Evolutionary conservation across 176 grass and related monocot genomes (phyloP).

Genomic region (Microstegium vimineum): DNA sequence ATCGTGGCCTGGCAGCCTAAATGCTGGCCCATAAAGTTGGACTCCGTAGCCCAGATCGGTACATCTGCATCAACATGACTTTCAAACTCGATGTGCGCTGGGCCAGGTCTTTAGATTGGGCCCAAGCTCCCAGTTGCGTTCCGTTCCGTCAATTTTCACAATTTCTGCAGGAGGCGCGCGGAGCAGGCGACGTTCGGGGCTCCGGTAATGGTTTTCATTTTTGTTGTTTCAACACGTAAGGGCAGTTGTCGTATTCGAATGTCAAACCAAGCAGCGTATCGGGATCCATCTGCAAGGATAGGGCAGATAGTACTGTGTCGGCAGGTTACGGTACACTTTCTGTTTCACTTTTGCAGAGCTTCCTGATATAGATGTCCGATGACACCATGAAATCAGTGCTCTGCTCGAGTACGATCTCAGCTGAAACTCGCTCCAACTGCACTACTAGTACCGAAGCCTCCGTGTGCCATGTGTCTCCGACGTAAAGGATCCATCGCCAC

Average conservation of each 20-base stretch:
- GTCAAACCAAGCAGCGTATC: neutral
- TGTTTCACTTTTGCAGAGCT: neutral
- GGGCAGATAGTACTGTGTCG: no score
- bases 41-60: no score
- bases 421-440: neutral
- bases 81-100: no score
- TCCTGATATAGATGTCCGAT: neutral
- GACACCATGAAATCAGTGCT: neutral
- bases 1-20: no score
- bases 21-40: no score
- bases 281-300: neutral
- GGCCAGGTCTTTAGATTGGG: no score
- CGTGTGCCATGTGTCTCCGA: neutral
- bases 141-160: no score
- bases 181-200: no score
- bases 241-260: neutral
- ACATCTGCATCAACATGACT: no score
- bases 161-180: no score
- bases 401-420: neutral
- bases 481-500: no score
- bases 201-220: neutral
- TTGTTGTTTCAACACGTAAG: neutral
- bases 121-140: no score
- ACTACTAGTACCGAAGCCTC: neutral
- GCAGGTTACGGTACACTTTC: neutral